Evolutionary conservation across 1,284 basidiomycete genomes (phyloP).

Genomic region (Cryptococcus sp.): DNA sequence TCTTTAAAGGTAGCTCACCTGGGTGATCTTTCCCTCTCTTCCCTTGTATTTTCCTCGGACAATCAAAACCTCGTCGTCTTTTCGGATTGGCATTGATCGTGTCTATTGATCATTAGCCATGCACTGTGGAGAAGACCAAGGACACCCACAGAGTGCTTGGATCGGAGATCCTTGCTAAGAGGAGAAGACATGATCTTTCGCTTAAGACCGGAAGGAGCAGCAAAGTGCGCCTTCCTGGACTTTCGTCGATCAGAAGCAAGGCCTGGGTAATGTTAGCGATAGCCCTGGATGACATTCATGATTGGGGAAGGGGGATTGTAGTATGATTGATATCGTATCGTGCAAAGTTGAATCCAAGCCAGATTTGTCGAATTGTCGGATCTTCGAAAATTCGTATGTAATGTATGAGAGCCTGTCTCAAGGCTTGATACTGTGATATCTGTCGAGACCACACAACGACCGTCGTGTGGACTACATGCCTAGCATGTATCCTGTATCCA

Average conservation of each 20-base stretch:
- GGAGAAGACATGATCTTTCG: slow-evolving; percentile 97
- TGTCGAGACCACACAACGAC: too few relatives aligned
- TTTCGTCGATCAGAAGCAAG: slow-evolving; percentile 68
- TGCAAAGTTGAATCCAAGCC: too few relatives aligned
- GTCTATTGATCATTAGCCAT: slow-evolving; percentile 51
- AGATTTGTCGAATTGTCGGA: too few relatives aligned
- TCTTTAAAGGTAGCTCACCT: slow-evolving; percentile 47
- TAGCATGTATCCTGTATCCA: too few relatives aligned
- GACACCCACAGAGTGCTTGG: slow-evolving; percentile 78
- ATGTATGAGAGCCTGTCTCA: too few relatives aligned
- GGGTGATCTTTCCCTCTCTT: slow-evolving; percentile 93
- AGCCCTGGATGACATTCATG: too few relatives aligned
- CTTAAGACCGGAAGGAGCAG: slow-evolving; percentile 84
- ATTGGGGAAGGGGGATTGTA: too few relatives aligned
- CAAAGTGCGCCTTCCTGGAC: slow-evolving; percentile 94
- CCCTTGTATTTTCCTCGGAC: slow-evolving; percentile 97
- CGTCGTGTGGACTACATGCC: too few relatives aligned
- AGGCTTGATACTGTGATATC: too few relatives aligned
- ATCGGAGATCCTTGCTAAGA: slow-evolving; percentile 90
- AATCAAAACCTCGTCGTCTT: slow-evolving; percentile 97
- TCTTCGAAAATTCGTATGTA: too few relatives aligned
- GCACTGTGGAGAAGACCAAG: not conserved
- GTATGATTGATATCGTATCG: too few relatives aligned
- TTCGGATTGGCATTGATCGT: slow-evolving; percentile 91
- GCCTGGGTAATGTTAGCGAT: slow-evolving; percentile 16